Evolutionary conservation across 257 asterid species (phyloP).

Genomic region (Vinca minor): DNA sequence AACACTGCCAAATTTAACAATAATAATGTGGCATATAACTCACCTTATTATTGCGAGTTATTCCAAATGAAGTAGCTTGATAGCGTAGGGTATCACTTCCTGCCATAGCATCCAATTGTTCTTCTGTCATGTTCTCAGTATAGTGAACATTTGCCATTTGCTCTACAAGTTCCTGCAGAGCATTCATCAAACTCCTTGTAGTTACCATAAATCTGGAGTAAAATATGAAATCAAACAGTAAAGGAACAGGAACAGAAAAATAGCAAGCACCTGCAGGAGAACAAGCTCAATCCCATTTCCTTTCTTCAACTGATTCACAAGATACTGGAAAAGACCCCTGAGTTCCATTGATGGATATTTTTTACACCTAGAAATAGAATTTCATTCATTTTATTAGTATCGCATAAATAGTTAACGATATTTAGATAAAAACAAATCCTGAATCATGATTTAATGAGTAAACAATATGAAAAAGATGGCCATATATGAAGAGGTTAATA

Average conservation of each 20-base stretch:
- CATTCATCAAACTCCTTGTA: constrained; percentile 22
- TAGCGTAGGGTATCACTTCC: constrained; percentile 98
- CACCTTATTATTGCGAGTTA: constrained; percentile 90
- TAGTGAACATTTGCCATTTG: constrained; percentile 99
- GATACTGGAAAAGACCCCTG: constrained; percentile 98
- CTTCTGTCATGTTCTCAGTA: constrained; percentile 99
- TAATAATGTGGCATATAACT: background rate
- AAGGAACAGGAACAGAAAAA: constrained; percentile 15
- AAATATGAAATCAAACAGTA: constrained; percentile 9
- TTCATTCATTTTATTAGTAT: constrained; percentile 8
- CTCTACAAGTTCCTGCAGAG: constrained; percentile 80
- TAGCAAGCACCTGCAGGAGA: constrained; percentile 62
- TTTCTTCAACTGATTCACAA: constrained; percentile 89
- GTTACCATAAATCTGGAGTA: constrained; percentile 12
- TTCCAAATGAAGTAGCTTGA: constrained; percentile 95
- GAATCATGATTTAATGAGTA: background rate
- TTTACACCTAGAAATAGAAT: constrained; percentile 66
- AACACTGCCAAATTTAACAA: too few species aligned
- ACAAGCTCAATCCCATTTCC: constrained; percentile 97
- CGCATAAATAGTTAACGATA: background rate
- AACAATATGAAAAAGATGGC: background rate
- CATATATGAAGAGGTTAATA: background rate
- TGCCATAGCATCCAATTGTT: constrained; percentile 96
- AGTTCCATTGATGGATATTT: constrained; percentile 99
- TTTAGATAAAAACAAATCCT: background rate